These are phyloP conservation scores for Parvularia atlantis DNA, from an alignment of 78 protist species.

Conservation along the genomic window DNA sequence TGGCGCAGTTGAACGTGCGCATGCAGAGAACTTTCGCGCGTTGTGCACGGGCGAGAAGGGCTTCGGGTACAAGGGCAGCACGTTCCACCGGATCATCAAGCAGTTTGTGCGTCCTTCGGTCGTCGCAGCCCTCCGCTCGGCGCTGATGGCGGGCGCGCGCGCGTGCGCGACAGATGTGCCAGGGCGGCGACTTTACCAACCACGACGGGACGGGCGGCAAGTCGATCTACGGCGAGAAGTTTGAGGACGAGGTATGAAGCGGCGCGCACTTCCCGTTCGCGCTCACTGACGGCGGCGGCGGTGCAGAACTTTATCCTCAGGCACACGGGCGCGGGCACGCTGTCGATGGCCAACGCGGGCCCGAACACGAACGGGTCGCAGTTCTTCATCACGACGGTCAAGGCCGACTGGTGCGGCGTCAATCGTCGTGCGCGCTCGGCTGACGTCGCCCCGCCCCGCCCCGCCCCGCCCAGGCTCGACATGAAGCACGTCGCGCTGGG, in stretches of 20 bases:
- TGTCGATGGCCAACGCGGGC: slow-evolving; percentile 95
- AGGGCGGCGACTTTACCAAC: slow-evolving; percentile 94
- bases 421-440: too few relatives aligned
- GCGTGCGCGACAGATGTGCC: too few relatives aligned
- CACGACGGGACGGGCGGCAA: slow-evolving; percentile 96
- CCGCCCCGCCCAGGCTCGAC: too few relatives aligned
- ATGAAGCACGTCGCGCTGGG: slow-evolving; percentile 72
- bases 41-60: slow-evolving; percentile 55
- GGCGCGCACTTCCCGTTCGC: too few relatives aligned
- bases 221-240: slow-evolving; percentile 86
- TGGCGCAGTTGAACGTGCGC: not conserved
- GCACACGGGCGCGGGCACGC: slow-evolving; percentile 58
- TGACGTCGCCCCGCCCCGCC: too few relatives aligned
- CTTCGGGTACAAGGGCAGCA: slow-evolving; percentile 27
- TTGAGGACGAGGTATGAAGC: slow-evolving; percentile 89
- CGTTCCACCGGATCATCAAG: slow-evolving; percentile 44
- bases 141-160: not conserved
- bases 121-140: not conserved
- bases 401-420: slow-evolving; percentile 33
- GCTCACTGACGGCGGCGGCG: too few relatives aligned
- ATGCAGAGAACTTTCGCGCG: slow-evolving; percentile 69
- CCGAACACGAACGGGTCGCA: slow-evolving; percentile 83
- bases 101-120: too few relatives aligned
- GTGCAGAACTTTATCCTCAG: slow-evolving; percentile 73
- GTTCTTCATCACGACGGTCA: slow-evolving; percentile 53